These are phyloP conservation scores for Gossypium davidsonii DNA, from an alignment of 441 rosid genomes.

Conservation along the genomic window DNA sequence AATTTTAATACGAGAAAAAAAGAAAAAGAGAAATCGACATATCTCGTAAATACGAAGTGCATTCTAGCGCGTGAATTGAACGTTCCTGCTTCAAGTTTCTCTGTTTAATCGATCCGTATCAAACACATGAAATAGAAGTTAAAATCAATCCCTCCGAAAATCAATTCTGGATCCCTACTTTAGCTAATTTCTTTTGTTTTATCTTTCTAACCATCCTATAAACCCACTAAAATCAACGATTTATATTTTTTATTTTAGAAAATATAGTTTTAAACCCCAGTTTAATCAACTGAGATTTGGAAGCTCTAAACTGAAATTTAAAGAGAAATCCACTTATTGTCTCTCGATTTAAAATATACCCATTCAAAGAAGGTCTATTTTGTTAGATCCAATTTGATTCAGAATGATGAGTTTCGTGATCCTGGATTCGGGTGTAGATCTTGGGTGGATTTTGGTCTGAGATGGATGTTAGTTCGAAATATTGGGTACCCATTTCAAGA, in stretches of 20 bases:
- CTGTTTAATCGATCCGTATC: background rate
- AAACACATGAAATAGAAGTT: background rate
- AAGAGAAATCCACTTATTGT: background rate
- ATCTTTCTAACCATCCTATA: background rate
- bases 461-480: constrained; percentile 21
- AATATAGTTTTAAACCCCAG: background rate
- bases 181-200: background rate
- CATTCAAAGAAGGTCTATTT: background rate
- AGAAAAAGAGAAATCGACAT: background rate
- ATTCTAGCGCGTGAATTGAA: background rate
- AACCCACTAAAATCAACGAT: background rate
- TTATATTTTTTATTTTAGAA: background rate
- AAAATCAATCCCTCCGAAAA: background rate
- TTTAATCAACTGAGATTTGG: background rate
- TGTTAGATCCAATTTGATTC: constrained; percentile 18
- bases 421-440: constrained; percentile 25
- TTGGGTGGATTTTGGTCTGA: constrained; percentile 11
- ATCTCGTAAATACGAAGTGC: background rate
- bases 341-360: constrained; percentile 1
- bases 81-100: background rate
- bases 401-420: constrained; percentile 2
- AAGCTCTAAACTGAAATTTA: background rate
- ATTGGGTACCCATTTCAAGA: constrained; percentile 4
- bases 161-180: background rate
- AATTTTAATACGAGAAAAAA: no score